Evolutionary conservation across 495 filamentous ascomycete species (phyloP).

Genomic region (Massariosphaeria phaeospora): DNA sequence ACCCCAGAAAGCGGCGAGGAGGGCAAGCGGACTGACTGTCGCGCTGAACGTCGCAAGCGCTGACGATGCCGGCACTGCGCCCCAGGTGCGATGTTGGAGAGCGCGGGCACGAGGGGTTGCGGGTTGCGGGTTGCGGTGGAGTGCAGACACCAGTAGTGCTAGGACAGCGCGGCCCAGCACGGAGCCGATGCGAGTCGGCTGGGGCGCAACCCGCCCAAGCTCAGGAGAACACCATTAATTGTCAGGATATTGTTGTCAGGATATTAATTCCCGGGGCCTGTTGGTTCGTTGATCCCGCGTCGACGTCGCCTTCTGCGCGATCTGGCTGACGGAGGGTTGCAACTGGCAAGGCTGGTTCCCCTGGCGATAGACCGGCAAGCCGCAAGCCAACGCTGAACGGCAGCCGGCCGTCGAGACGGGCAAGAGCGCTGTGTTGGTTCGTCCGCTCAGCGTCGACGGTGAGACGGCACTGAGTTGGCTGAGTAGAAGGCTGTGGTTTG

Average conservation of each 20-base stretch:
- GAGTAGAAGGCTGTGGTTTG: too few species aligned
- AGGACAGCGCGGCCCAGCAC: not conserved
- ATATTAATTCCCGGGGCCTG: too few species aligned
- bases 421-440: not conserved
- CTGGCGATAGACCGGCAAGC: too few species aligned
- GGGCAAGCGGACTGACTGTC: conserved; percentile 9
- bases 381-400: too few species aligned
- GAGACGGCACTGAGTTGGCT: too few species aligned
- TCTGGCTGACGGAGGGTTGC: too few species aligned
- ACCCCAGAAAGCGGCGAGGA: conserved; percentile 1
- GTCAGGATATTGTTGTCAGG: conserved; percentile 2
- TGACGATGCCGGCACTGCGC: not conserved
- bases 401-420: not conserved
- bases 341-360: too few species aligned
- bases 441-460: too few species aligned
- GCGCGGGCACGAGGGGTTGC: not conserved
- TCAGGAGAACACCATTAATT: conserved; percentile 24
- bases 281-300: too few species aligned
- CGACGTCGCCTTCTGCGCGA: too few species aligned
- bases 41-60: conserved; percentile 28
- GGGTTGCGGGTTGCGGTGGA: not conserved
- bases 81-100: too few species aligned
- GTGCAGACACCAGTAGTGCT: not conserved
- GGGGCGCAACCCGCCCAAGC: conserved; percentile 7
- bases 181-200: conserved; percentile 6